Conservation (phyloP, 306 rosid genomes). For the Cucurbita ficifolia region DNA sequence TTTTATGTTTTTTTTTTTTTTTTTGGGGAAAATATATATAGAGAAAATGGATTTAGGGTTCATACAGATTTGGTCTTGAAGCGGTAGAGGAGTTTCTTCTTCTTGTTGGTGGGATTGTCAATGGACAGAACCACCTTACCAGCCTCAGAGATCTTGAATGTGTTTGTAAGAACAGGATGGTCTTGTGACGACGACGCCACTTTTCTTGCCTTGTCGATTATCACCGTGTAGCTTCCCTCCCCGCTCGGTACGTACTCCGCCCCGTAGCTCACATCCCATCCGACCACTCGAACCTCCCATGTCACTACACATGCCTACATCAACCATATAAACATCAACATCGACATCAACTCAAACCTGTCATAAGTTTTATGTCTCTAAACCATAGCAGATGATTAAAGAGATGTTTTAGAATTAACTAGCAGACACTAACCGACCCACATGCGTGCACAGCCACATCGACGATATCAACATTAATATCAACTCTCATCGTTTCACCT, state of each 20-base stretch:
- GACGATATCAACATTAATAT: not conserved
- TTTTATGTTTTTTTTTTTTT: too few relatives aligned
- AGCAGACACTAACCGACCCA: constrained; percentile 22
- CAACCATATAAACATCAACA: not conserved
- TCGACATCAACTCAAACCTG: too few relatives aligned
- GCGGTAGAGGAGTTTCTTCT: constrained; percentile 69
- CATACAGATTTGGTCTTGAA: constrained; percentile 32
- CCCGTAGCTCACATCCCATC: constrained; percentile 64
- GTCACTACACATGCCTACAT: constrained; percentile 22
- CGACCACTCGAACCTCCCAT: constrained; percentile 63
- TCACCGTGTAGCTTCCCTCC: constrained; percentile 52
- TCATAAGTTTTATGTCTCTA: too few relatives aligned
- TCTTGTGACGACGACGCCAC: constrained; percentile 12
- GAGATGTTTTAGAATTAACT: too few relatives aligned
- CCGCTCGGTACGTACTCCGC: constrained; percentile 59
- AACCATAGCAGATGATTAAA: too few relatives aligned
- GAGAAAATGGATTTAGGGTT: not conserved
- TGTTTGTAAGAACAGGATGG: constrained; percentile 29
- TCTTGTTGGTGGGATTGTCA: constrained; percentile 50
- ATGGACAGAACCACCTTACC: constrained; percentile 59
- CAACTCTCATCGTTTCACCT: too few relatives aligned
- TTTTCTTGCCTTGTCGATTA: constrained; percentile 49
- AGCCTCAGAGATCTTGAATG: constrained; percentile 38
- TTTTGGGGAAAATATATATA: not conserved
- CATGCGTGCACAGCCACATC: constrained; percentile 17